Evolutionary conservation across 805 yeast genomes (phyloP), one percentile per base, ranked within the genome.

Genomic region (Cyberlindnera meyerae): DNA sequence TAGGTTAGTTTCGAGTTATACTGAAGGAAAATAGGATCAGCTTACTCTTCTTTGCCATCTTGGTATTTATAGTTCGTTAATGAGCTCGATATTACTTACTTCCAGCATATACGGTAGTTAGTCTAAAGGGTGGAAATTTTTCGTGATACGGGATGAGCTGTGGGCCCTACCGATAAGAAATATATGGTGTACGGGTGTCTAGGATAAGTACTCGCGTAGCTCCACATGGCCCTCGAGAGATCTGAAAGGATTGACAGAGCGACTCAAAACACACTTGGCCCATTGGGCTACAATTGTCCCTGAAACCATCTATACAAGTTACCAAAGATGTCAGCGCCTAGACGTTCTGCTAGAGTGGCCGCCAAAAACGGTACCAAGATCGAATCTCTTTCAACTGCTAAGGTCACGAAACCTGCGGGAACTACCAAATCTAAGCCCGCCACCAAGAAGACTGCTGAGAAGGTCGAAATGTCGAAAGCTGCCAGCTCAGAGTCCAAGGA

Each of bases 41-140:
- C 58, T 6, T 33, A 54, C 57, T 37, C 26, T 54, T 54, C 34
- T 52, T 54, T 11, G 57, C 58, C 58, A 54, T 54, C 8, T 17
- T 39, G 9, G 11, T 13, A 13, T 27, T 9, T 20, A 20, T 7
- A 9, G n/a, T n/a, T n/a, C n/a, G n/a, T n/a, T n/a, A n/a, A n/a
- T n/a, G n/a, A n/a, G n/a, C n/a, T n/a, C n/a, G n/a, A n/a, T n/a
- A n/a, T n/a, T n/a, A n/a, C n/a, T n/a, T n/a, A n/a, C n/a, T n/a
- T n/a, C n/a, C n/a, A n/a, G n/a, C n/a, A n/a, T n/a, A n/a, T n/a
- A n/a, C n/a, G n/a, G n/a, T n/a, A n/a, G n/a, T n/a, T n/a, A n/a
- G n/a, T n/a, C n/a, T n/a, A n/a, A n/a, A n/a, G n/a, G n/a, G n/a
- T n/a, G n/a, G n/a, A 24, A 34, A 34, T 28, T n/a, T 24, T 34